phyloP scores from a whole-genome alignment of 2,329 filamentous ascomycete species.

The Penicillium sp. region DNA sequence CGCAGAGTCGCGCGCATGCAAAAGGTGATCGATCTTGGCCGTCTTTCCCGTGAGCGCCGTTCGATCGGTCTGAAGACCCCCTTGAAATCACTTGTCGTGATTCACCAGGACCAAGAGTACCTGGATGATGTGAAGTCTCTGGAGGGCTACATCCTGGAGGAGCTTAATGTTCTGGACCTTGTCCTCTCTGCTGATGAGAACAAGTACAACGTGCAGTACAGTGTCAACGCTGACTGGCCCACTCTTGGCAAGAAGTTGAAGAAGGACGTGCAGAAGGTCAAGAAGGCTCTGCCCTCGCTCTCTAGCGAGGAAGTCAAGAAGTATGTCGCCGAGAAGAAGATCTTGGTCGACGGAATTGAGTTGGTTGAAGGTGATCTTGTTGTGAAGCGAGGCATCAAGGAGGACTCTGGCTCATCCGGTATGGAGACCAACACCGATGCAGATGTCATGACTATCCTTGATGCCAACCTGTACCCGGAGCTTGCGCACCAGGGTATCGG shows the following conservation, averaged over 20 bases:
- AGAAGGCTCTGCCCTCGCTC: constrained; percentile 80
- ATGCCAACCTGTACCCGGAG: constrained; percentile 77
- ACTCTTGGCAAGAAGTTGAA: constrained; percentile 95
- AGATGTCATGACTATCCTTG: constrained; percentile 89
- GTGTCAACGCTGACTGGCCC: constrained; percentile 87
- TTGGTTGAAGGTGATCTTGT: constrained; percentile 80
- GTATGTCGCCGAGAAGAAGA: constrained; percentile 71
- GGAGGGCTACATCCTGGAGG: constrained; percentile 84
- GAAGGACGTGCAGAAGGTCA: constrained; percentile 88
- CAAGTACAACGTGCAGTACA: constrained; percentile 90
- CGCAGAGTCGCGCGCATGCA: constrained; percentile 89
- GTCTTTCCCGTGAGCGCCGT: constrained; percentile 81
- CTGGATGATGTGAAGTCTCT: constrained; percentile 83
- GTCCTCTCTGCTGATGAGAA: constrained; percentile 82
- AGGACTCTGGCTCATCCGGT: constrained; percentile 67
- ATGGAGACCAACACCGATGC: constrained; percentile 86
- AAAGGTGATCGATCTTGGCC: constrained; percentile 85
- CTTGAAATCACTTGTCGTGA: constrained; percentile 82
- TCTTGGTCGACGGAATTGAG: constrained; percentile 81
- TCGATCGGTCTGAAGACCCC: constrained; percentile 87
- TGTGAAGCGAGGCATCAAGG: constrained; percentile 75
- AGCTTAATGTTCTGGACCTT: constrained; percentile 85
- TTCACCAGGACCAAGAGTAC: constrained; percentile 79
- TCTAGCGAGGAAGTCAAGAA: constrained; percentile 76
- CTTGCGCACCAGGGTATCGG: constrained; percentile 85